Conservation (phyloP, 225 moss, liverwort and hornwort genomes). For the Physcomitrium patens region DNA sequence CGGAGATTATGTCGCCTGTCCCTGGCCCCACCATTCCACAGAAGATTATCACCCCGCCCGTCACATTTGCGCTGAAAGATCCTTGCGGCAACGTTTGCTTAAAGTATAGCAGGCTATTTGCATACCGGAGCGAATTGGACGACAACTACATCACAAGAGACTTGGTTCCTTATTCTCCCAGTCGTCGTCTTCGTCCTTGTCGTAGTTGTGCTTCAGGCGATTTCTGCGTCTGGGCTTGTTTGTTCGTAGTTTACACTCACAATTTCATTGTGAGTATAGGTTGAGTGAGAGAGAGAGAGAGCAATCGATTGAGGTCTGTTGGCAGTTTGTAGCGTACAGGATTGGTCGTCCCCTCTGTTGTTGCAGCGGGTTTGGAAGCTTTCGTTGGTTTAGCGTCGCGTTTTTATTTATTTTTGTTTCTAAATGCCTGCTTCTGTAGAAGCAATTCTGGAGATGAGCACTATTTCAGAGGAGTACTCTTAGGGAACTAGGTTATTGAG, state of each 20-base stretch:
- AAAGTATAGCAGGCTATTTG: not conserved
- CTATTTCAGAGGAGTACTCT: too few species aligned
- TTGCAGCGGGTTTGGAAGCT: not conserved
- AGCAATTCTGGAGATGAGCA: not conserved
- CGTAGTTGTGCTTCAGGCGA: too few species aligned
- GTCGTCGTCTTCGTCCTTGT: not conserved
- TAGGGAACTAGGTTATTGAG: too few species aligned
- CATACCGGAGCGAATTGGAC: not conserved
- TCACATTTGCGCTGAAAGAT: too few species aligned
- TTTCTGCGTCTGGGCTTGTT: too few species aligned
- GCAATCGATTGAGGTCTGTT: not conserved
- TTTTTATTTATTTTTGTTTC: too few species aligned
- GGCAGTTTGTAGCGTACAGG: not conserved
- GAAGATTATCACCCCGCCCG: too few species aligned
- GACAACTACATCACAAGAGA: slow-evolving; percentile 28
- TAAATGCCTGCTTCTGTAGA: not conserved
- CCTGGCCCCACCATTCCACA: too few species aligned
- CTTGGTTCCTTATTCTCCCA: not conserved
- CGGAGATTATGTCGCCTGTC: too few species aligned
- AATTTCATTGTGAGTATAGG: not conserved
- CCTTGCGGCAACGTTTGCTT: too few species aligned
- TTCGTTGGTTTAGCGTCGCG: not conserved
- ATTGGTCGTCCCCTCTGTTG: not conserved
- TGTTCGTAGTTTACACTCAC: not conserved
- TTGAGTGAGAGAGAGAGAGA: not conserved